phyloP scores from a whole-genome alignment of 2,329 filamentous ascomycete genomes.

The Pseudocercospora vitis region DNA sequence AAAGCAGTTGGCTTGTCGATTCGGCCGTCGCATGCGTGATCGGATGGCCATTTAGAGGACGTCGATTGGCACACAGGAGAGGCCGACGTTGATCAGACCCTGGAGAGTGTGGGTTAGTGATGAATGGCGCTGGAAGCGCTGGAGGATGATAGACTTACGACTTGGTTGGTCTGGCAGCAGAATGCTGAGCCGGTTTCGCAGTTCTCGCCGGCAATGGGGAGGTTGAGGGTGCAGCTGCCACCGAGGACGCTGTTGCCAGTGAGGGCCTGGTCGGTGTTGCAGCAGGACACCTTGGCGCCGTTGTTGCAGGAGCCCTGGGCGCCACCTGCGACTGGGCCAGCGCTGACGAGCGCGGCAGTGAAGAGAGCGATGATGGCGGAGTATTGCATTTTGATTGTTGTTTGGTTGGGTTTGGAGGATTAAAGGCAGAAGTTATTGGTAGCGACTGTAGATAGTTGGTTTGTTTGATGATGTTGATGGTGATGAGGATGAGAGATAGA shows the following conservation, averaged over 20 bases:
- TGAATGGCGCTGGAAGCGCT: background rate
- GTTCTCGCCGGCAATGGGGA: conserved; percentile 6
- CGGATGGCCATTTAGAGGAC: background rate
- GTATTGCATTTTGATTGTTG: conserved; percentile 26
- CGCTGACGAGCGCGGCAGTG: conserved; percentile 19
- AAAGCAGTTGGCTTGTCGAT: background rate
- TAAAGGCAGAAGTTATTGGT: conserved; percentile 13
- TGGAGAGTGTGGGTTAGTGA: background rate
- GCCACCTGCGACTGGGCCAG: conserved; percentile 5
- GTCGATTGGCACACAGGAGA: conserved; percentile 9
- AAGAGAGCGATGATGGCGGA: conserved; percentile 23
- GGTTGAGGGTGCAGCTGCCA: conserved; percentile 16
- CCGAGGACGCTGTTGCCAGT: conserved; percentile 18
- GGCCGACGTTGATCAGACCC: conserved; percentile 9
- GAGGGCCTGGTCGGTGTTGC: conserved; percentile 11
- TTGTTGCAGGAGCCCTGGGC: conserved; percentile 9
- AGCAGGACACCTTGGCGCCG: conserved; percentile 20
- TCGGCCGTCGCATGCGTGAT: background rate
- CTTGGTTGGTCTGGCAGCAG: conserved; percentile 25
- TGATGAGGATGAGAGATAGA: conserved; percentile 13
- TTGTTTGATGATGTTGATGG: conserved; percentile 16
- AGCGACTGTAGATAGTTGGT: conserved; percentile 17
- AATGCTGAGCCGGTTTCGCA: conserved; percentile 21
- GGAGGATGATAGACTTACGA: conserved; percentile 1
- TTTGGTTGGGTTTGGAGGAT: conserved; percentile 10